These are phyloP conservation scores for Monascus ruber DNA, from an alignment of 2,329 filamentous ascomycete genomes.

Conservation along the genomic window DNA sequence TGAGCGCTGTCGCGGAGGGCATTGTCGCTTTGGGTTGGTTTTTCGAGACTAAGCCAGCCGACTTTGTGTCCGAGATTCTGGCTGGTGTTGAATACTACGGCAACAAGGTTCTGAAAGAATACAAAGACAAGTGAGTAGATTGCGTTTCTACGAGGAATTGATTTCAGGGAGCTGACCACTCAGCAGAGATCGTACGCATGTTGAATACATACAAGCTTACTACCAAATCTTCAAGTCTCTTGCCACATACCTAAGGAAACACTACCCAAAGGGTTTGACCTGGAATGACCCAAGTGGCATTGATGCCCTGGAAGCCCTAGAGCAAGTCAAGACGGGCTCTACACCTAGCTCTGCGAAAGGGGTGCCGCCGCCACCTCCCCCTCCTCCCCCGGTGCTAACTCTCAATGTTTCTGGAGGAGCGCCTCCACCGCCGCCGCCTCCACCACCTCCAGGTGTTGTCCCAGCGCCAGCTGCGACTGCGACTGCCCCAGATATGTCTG, in stretches of 20 bases:
- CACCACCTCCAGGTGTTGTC: constrained; percentile 56
- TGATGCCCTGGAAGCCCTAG: constrained; percentile 59
- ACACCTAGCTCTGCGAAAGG: constrained; percentile 14
- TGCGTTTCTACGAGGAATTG: neutral
- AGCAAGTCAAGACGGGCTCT: constrained; percentile 40
- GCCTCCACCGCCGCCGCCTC: constrained; percentile 59
- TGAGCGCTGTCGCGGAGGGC: constrained; percentile 80
- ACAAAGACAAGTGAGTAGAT: constrained; percentile 60
- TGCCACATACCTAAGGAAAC: constrained; percentile 69
- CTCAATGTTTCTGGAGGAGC: constrained; percentile 43
- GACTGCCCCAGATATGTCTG: constrained; percentile 55
- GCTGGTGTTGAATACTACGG: constrained; percentile 86
- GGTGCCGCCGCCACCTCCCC: constrained; percentile 37
- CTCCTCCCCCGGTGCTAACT: constrained; percentile 37
- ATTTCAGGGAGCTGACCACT: neutral
- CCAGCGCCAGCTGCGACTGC: constrained; percentile 36
- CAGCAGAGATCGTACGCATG: constrained; percentile 61
- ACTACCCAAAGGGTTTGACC: constrained; percentile 65
- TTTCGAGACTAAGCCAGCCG: constrained; percentile 68
- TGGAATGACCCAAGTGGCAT: constrained; percentile 75
- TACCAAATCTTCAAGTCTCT: constrained; percentile 82
- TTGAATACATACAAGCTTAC: constrained; percentile 87
- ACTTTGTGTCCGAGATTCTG: constrained; percentile 73
- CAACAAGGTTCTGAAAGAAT: constrained; percentile 83
- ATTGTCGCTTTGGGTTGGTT: constrained; percentile 89